A percentile compares a stretch with the other conserved stretches of the same genome.
These are phyloP conservation scores for Hypoxylon sp. DNA, from an alignment of 2,329 filamentous ascomycete species.

Conservation along the genomic window DNA sequence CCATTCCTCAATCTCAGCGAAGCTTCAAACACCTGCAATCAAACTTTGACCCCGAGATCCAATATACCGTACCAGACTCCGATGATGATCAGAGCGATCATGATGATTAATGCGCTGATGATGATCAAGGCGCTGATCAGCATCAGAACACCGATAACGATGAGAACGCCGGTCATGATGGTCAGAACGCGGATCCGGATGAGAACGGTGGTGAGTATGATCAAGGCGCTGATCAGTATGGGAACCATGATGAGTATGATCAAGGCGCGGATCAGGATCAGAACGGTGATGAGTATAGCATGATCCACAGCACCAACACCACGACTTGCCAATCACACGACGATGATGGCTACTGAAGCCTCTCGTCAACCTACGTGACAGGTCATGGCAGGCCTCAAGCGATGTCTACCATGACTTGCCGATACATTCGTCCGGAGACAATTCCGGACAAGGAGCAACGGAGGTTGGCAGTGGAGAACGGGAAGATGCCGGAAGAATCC, in stretches of 20 bases:
- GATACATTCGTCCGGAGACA: background rate
- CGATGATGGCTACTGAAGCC: background rate
- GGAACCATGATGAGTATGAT: no score
- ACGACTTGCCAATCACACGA: background rate
- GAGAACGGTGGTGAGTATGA: no score
- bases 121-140: no score
- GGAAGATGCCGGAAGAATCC: background rate
- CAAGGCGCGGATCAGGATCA: no score
- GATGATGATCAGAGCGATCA: no score
- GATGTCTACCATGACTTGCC: background rate
- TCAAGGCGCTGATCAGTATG: no score
- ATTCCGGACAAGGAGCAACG: background rate
- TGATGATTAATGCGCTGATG: no score
- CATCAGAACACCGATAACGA: no score
- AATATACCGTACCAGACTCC: no score
- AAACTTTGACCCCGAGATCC: no score
- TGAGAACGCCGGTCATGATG: no score
- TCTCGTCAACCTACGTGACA: background rate
- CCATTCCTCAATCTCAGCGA: constrained; percentile 18
- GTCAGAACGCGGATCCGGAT: no score
- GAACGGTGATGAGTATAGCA: background rate
- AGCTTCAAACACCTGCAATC: constrained; percentile 1
- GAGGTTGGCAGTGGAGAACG: background rate
- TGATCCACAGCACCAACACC: background rate
- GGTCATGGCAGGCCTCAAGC: background rate